Conservation (phyloP, 495 filamentous ascomycete genomes). For the Cercophora newfieldiana region DNA sequence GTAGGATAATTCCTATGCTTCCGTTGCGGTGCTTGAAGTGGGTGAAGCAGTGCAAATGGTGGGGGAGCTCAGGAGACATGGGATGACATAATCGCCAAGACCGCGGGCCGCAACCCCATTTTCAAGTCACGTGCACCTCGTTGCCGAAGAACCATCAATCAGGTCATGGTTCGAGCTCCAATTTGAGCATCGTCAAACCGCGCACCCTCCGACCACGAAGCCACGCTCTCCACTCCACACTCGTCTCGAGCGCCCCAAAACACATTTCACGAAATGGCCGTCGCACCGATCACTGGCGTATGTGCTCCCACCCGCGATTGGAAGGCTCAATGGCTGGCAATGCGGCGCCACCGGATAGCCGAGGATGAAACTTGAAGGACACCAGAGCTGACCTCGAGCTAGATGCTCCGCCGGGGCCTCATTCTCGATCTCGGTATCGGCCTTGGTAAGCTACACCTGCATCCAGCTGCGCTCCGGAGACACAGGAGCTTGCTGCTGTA, state of each 20-base stretch:
- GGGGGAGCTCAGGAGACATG: not conserved
- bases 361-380: not conserved
- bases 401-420: slow-evolving; percentile 55
- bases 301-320: slow-evolving; percentile 4
- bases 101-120: not conserved
- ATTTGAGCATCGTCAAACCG: slow-evolving; percentile 33
- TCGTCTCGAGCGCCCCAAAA: slow-evolving; percentile 7
- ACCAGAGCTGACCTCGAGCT: slow-evolving; percentile 23
- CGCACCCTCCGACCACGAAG: slow-evolving; percentile 21
- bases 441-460: slow-evolving; percentile 38
- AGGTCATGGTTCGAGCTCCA: slow-evolving; percentile 32
- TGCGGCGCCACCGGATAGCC: not conserved
- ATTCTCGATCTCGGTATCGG: slow-evolving; percentile 46
- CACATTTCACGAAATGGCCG: slow-evolving; percentile 41
- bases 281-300: slow-evolving; percentile 36
- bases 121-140: slow-evolving; percentile 27
- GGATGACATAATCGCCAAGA: slow-evolving; percentile 16
- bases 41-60: too few relatives aligned
- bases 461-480: not conserved
- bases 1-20: too few relatives aligned
- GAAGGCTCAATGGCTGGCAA: slow-evolving; percentile 21
- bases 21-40: too few relatives aligned
- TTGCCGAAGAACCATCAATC: slow-evolving; percentile 26
- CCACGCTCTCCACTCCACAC: slow-evolving; percentile 24
- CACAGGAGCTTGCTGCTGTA: too few relatives aligned